phyloP scores from a whole-genome alignment of 1,284 basidiomycete genomes.

The Erythrobasidium hasegawianum region DNA sequence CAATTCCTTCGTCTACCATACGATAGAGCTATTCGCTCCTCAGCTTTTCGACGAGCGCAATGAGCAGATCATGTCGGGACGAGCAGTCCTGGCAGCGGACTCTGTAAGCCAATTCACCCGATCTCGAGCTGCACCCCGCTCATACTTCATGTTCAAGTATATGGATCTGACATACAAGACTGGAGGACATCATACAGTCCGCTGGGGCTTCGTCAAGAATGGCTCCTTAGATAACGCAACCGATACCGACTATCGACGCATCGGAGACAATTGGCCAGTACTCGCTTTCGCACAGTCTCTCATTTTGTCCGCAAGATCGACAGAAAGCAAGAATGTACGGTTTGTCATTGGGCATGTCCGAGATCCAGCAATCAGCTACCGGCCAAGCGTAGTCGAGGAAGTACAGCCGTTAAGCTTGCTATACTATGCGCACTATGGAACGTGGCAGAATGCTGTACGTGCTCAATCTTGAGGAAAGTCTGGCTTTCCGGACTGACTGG shows the following conservation, averaged over 20 bases:
- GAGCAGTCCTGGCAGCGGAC: neutral
- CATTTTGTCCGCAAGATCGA: neutral
- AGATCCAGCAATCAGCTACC: slow-evolving; percentile 13
- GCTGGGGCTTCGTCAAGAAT: slow-evolving; percentile 1
- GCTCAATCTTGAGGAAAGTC: too few relatives aligned
- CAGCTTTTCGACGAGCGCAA: slow-evolving; percentile 12
- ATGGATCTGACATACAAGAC: neutral
- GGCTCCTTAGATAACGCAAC: neutral
- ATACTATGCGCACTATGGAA: neutral
- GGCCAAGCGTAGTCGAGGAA: slow-evolving; percentile 1
- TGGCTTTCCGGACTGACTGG: too few relatives aligned
- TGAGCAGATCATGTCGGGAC: slow-evolving; percentile 15
- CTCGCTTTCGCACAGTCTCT: slow-evolving; percentile 4
- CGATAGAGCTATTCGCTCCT: slow-evolving; percentile 1
- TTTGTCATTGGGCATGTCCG: slow-evolving; percentile 5
- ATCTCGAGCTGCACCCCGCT: too few relatives aligned
- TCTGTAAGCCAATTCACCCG: neutral
- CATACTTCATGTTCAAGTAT: too few relatives aligned
- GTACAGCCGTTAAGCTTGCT: slow-evolving; percentile 1
- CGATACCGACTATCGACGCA: neutral
- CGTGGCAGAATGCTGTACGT: neutral
- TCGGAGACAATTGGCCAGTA: slow-evolving; percentile 14
- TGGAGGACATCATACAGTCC: neutral
- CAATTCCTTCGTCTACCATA: slow-evolving; percentile 2
- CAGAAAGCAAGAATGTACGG: neutral